Conservation (phyloP, 2,329 filamentous ascomycete genomes). For the Lizonia empirigonia region DNA sequence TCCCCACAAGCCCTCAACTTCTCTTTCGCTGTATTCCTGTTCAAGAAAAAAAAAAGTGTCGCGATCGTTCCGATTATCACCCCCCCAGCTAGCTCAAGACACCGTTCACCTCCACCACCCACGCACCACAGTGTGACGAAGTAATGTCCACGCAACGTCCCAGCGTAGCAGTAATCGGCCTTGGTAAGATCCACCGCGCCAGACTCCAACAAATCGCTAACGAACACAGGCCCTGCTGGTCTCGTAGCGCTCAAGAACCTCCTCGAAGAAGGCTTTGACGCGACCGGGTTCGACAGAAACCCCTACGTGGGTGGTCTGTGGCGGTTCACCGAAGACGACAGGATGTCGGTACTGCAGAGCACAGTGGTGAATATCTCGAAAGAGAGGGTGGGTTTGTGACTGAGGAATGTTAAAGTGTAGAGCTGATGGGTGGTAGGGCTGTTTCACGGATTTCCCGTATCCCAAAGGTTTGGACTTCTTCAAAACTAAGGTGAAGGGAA, state of each 20-base stretch:
- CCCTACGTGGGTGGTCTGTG: slow-evolving; percentile 31
- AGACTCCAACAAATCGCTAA: background rate
- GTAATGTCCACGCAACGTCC: background rate
- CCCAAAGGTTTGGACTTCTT: slow-evolving; percentile 21
- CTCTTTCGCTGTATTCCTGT: background rate
- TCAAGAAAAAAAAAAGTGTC: too few species aligned
- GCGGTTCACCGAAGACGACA: slow-evolving; percentile 29
- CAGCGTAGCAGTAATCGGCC: slow-evolving; percentile 6
- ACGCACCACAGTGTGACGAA: too few species aligned
- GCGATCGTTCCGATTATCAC: too few species aligned
- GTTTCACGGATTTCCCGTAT: slow-evolving; percentile 32
- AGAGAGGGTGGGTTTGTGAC: slow-evolving; percentile 17
- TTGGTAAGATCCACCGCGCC: background rate
- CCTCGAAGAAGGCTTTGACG: slow-evolving; percentile 28
- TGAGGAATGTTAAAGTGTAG: background rate
- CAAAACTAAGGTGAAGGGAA: too few species aligned
- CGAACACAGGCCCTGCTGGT: background rate
- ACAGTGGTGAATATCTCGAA: slow-evolving; percentile 32
- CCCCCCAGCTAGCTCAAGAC: background rate
- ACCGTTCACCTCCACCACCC: background rate
- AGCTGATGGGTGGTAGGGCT: slow-evolving; percentile 13
- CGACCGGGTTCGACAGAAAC: slow-evolving; percentile 28
- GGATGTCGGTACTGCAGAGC: slow-evolving; percentile 27
- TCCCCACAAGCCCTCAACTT: background rate
- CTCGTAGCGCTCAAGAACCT: slow-evolving; percentile 20